Conservation (phyloP, 495 filamentous ascomycete genomes). For the Penicillium tannophilum region DNA sequence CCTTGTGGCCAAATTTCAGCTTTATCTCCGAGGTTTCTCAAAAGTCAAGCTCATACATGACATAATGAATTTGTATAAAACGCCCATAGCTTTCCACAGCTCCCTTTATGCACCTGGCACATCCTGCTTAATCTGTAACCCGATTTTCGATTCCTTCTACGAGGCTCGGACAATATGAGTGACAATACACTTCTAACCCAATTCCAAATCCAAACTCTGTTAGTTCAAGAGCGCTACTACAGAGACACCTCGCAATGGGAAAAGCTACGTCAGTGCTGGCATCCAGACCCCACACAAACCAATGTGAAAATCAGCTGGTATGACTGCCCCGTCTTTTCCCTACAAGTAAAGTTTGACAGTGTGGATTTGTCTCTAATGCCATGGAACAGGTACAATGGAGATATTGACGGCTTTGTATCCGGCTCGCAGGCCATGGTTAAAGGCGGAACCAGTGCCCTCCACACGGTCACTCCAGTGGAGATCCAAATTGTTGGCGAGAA, state of each 20-base stretch:
- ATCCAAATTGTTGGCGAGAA: not conserved
- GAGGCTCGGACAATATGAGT: too few species aligned
- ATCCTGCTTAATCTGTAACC: too few species aligned
- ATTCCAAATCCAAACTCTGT: not conserved
- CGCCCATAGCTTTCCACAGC: too few species aligned
- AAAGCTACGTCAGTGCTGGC: not conserved
- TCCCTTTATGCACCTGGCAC: too few species aligned
- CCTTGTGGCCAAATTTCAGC: too few species aligned
- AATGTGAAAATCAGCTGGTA: not conserved
- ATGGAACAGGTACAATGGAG: not conserved
- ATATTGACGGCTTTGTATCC: not conserved
- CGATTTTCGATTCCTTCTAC: too few species aligned
- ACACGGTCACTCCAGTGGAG: not conserved
- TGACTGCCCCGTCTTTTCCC: not conserved
- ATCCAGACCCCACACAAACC: not conserved
- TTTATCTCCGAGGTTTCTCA: too few species aligned
- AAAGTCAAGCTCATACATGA: too few species aligned
- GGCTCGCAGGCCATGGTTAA: not conserved
- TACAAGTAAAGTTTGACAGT: not conserved
- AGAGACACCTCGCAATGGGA: not conserved
- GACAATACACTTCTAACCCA: not conserved
- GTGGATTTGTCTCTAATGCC: not conserved
- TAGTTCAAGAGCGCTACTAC: not conserved
- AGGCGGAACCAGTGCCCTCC: not conserved
- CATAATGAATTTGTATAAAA: too few species aligned